Base-by-base conservation (phyloP, 2,329 filamentous ascomycete species). In the Fusarium falciforme region DNA sequence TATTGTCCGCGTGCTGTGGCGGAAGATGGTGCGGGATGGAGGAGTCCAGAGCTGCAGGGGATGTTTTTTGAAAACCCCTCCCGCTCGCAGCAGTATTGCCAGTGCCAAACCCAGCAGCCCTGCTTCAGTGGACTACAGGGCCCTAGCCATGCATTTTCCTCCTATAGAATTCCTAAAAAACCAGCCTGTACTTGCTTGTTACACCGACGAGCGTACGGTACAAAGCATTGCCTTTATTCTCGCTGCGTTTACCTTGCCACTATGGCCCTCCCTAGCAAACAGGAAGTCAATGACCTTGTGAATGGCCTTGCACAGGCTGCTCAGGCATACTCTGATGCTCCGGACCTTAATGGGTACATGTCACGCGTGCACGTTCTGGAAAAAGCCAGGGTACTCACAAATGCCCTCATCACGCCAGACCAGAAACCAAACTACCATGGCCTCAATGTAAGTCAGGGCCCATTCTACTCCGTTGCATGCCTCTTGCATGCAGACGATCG, bases 361-460 rank as follows among this genome's bases (percentile, higher is more conserved):
- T 76, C 77, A 5, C 76, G 79, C 2, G 73, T 77, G 12, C 73
- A 78, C 40, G 72, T 80, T n/a, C 77, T 80, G 17, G 72, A 72
- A 11, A 78, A 76, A 55, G 76, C 76, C 5, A 79, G 76, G 63
- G 36, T 75, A n/a, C 66, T 82, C 20, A 76, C 74, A 8, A 71
- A 78, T 27, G 66, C 79, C 9, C 68, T 81, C 33, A 74, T 77
- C 38, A 68, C 77, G 1, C 74, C 79, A 1, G 79, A 82, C 31
- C 73, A 79, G 71, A 76, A 72, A 17, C 79, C 79, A n/a, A 80
- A 80, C 47, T 79, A 81, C 44, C 80, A 82, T 70, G 79, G 79
- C 9, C 73, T 82, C 25, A 78, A 82, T 61, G 79, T 80, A 38
- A 49, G 79, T 61, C 6, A 6, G 11, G 7, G 6, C 17, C 5